Conservation (phyloP, 768 basidiomycete species). For the Lactarius trivialis region DNA sequence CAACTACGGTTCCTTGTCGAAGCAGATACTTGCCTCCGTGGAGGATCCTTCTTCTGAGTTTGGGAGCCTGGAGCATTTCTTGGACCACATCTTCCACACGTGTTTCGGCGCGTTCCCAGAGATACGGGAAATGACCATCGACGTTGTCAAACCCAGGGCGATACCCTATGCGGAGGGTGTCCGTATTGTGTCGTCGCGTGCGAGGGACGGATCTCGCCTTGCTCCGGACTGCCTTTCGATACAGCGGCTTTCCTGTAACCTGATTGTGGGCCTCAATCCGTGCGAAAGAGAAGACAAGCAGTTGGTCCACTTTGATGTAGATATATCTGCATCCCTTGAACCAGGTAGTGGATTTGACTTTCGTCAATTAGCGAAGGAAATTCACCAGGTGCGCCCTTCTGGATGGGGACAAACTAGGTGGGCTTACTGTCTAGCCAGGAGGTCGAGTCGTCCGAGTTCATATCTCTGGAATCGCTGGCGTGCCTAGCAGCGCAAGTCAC, state of each 20-base stretch:
- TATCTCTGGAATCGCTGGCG: conserved; percentile 74
- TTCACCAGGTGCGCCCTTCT: conserved; percentile 33
- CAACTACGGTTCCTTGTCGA: conserved; percentile 52
- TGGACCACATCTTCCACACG: conserved; percentile 34
- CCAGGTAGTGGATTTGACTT: conserved; percentile 33
- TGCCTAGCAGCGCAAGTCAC: conserved; percentile 57
- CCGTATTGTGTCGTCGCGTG: conserved; percentile 35
- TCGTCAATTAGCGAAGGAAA: conserved; percentile 33
- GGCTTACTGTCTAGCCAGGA: conserved; percentile 1
- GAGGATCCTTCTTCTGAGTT: conserved; percentile 29
- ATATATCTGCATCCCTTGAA: conserved; percentile 26
- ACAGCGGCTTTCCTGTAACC: conserved; percentile 40
- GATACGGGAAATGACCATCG: conserved; percentile 37
- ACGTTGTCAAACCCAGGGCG: conserved; percentile 43
- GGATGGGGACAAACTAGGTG: background rate
- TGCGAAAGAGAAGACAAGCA: conserved; percentile 63
- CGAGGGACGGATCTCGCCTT: conserved; percentile 20
- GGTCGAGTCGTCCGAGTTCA: conserved; percentile 37
- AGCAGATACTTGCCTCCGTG: conserved; percentile 28
- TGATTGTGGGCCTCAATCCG: conserved; percentile 62
- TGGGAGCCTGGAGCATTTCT: conserved; percentile 41
- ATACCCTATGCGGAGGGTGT: conserved; percentile 45
- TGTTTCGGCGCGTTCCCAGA: conserved; percentile 34
- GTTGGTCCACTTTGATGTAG: conserved; percentile 47
- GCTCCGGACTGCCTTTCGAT: conserved; percentile 27